Evolutionary conservation across 164 flowering plant genomes (phyloP), one percentile per base, ranked within the genome.

Genomic region (Tinospora cordifolia): DNA sequence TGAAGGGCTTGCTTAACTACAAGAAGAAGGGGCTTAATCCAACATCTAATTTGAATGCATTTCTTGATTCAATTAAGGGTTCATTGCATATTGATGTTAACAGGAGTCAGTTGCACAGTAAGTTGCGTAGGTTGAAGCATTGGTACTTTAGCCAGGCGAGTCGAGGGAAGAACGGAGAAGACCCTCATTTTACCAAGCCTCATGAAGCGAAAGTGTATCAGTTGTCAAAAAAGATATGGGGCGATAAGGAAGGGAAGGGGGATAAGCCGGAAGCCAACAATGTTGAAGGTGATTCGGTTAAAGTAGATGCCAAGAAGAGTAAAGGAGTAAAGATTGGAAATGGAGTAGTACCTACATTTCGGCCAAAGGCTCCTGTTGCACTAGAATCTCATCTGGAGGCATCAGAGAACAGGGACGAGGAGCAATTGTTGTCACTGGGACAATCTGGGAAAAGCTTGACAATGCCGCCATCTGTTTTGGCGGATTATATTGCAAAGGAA

Each of bases 211-310:
- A 76, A 59, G 38, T 67, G 2, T 86, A 68, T 38, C 80, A 82
- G 57, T 65, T 82, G 14, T 81, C 86, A 0, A 86, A 83, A 71
- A 80, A 70, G 72, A 66, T 86, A 1, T 87, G 91, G 91, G 83
- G 82, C 17, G 40, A 27, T 9, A 69, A 21, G n/a, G 25, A 58
- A 8, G 47, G 19, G 1, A 69, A 57, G 10, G 67, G 6, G n/a
- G 72, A 63, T 11, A 59, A 22, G 15, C 8, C 24, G 8, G 63
- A 72, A 8, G 74, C 38, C 17, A 68, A 62, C 30, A 62, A 39
- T 65, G 71, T 22, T 49, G 69, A 39, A 41, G 54, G 19, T 22
- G 67, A 66, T 65, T 60, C 34, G 9, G 63, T 7, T 1, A 49
- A 13, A 10, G 15, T 27, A 7, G 62, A 63, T 67, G 69, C 34